phyloP scores from a whole-genome alignment of 2,329 filamentous ascomycete species.

The Botrytis tulipae region DNA sequence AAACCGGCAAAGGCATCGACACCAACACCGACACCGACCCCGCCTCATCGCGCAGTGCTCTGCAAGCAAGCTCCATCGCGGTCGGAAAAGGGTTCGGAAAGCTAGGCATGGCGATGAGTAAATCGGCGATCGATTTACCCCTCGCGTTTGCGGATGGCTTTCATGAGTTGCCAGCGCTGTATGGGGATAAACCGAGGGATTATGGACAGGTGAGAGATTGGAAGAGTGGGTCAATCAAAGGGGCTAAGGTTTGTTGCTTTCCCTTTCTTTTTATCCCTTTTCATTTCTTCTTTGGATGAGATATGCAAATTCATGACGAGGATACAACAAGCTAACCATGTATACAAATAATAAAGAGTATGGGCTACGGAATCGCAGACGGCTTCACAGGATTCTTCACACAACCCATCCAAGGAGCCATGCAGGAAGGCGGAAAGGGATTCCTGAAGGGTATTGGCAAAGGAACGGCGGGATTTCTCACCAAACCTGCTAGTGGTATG shows the following conservation, averaged over 20 bases:
- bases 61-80: slow-evolving; percentile 7
- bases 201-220: not conserved
- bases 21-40: not conserved
- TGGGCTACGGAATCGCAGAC: not conserved
- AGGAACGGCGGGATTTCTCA: not conserved
- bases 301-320: not conserved
- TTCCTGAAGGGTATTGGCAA: not conserved
- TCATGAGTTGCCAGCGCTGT: not conserved
- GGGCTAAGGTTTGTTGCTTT: not conserved
- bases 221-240: not conserved
- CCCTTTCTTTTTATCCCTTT: too few relatives aligned
- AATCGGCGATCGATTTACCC: slow-evolving; percentile 8
- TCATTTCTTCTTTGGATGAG: too few relatives aligned
- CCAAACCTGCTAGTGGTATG: not conserved
- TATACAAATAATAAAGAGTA: not conserved
- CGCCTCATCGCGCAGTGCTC: not conserved
- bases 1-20: not conserved
- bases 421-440: not conserved
- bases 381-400: not conserved
- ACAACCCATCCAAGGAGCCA: slow-evolving; percentile 5
- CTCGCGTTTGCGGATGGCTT: not conserved
- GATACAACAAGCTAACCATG: not conserved
- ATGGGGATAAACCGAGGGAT: slow-evolving; percentile 7
- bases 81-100: slow-evolving; percentile 18
- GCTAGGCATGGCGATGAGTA: not conserved